phyloP scores from a whole-genome alignment of 176 grass and related monocot genomes.

The Areca catechu region DNA sequence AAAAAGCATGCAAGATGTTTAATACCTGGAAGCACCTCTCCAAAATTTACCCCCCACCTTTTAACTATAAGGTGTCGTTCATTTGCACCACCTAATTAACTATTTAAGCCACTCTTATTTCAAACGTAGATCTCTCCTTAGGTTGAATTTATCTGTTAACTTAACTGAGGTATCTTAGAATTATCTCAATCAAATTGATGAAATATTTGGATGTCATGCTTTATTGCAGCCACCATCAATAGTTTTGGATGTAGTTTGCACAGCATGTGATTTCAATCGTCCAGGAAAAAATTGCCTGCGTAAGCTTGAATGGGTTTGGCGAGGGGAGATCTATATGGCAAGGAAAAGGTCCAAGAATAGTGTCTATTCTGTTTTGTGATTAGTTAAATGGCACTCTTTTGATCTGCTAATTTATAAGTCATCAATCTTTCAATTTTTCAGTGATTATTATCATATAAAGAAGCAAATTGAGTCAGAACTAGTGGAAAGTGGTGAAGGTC shows the following conservation, averaged over 20 bases:
- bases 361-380: constrained; percentile 3
- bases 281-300: constrained; percentile 93
- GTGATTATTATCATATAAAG: constrained; percentile 98
- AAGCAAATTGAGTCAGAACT: constrained; percentile 94
- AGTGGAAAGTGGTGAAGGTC: constrained; percentile 51
- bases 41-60: too few species aligned
- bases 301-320: constrained; percentile 97
- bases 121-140: too few species aligned
- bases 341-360: constrained; percentile 56
- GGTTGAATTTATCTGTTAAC: too few species aligned
- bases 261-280: constrained; percentile 95
- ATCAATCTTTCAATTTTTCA: constrained; percentile 18
- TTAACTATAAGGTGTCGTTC: too few species aligned
- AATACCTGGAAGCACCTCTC: too few species aligned
- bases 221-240: constrained; percentile 78
- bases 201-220: constrained; percentile 7
- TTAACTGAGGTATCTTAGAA: too few species aligned
- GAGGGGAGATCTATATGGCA: constrained; percentile 87
- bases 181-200: not conserved
- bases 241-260: constrained; percentile 94
- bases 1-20: too few species aligned
- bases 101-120: too few species aligned
- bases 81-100: too few species aligned
- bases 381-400: not conserved
- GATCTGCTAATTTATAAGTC: not conserved